Evolutionary conservation across 208 protist species (phyloP), one percentile per base, ranked within the genome.

Genomic region (Crithidia bombi): DNA sequence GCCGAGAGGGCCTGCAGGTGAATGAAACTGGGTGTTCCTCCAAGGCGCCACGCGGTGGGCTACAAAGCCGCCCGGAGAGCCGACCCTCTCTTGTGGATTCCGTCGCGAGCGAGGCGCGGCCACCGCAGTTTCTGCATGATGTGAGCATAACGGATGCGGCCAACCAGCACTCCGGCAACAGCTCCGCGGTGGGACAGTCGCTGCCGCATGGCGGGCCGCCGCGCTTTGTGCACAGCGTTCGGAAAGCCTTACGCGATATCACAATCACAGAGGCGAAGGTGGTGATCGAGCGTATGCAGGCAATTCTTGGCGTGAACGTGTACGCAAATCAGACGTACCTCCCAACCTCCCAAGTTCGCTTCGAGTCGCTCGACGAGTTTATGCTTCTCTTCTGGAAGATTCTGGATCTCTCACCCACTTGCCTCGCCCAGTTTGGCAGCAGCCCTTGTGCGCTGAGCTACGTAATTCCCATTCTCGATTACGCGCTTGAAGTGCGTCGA

Each of bases 341-440:
- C 17, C 90, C 90, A 12, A 85, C 86, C 43, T 95, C 92, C 19
- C 87, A 94, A 65, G 77, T 61, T 32, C 72, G 39, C 23, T 81
- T 94, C 25, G 5, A 51, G 35, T 83, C 73, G 9, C 81, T 93
- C 36, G 80, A 91, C 63, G 85, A 94, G 65, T 84, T 93, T 17
- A 87, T 97, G 81, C 66, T 95, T 75, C 77, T 97, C 25, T 74
- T 97, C n/a, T 95, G 86, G 83, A 81, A 87, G 65, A 79, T 97
- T 28, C 68, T 97, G 21, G 90, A 94, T 28, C 65, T 92, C 2
- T 92, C 85, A 36, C 82, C 85, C 3, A 65, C 84, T 41, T 81
- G 87, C 32, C 65, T 75, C 21, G 46, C 67, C 21, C 80, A 85
- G 64, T 87, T 94, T 58, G 75, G 75, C 30, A 75, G 58, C 32